phyloP scores from a whole-genome alignment of 2,329 filamentous ascomycete species.

The Fusarium graminum region DNA sequence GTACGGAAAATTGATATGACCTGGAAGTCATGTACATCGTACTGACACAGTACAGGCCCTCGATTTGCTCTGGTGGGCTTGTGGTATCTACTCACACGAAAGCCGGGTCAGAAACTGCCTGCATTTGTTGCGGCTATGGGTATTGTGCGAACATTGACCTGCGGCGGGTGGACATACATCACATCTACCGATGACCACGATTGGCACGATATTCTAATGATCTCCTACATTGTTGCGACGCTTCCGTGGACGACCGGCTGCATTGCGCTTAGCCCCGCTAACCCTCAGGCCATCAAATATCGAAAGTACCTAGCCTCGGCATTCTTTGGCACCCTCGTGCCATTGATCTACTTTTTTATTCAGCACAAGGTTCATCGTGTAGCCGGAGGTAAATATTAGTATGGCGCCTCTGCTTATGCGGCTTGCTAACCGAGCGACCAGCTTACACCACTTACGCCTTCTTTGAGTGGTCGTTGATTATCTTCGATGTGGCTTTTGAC shows the following conservation, averaged over 20 bases:
- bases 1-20: slow-evolving; percentile 58
- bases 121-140: slow-evolving; percentile 85
- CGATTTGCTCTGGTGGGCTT: slow-evolving; percentile 90
- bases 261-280: slow-evolving; percentile 86
- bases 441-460: slow-evolving; percentile 98
- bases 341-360: slow-evolving; percentile 96
- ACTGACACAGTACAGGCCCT: slow-evolving; percentile 70
- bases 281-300: slow-evolving; percentile 85
- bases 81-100: slow-evolving; percentile 90
- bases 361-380: slow-evolving; percentile 98
- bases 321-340: slow-evolving; percentile 92
- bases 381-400: slow-evolving; percentile 77
- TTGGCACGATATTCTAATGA: slow-evolving; percentile 99
- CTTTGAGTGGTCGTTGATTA: slow-evolving; percentile 95
- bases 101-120: slow-evolving; percentile 79
- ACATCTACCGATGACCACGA: slow-evolving; percentile 98
- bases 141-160: slow-evolving; percentile 89
- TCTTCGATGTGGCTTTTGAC: slow-evolving; percentile 97
- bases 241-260: slow-evolving; percentile 96
- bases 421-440: slow-evolving; percentile 56
- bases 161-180: slow-evolving; percentile 98
- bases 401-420: neutral
- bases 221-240: slow-evolving; percentile 94
- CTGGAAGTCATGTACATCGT: neutral
- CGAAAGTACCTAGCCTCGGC: slow-evolving; percentile 84